A percentile compares a stretch with the other conserved stretches of the same genome.
phyloP scores from a whole-genome alignment of 768 basidiomycete species.

The Podaxis sp. region DNA sequence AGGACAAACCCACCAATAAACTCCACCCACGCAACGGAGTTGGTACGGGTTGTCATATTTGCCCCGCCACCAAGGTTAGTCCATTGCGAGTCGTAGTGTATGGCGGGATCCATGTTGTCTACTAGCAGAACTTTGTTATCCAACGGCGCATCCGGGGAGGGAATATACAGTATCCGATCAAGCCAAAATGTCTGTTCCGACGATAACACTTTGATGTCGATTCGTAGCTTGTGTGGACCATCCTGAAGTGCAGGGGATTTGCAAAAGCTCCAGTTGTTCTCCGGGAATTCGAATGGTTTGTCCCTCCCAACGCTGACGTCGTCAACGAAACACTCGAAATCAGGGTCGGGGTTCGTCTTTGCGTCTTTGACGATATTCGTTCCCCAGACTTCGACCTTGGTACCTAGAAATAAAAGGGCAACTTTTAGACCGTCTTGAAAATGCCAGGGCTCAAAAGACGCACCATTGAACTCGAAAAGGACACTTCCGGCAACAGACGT shows the following conservation, averaged over 20 bases:
- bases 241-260: conserved; percentile 19
- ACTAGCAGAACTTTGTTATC: conserved; percentile 21
- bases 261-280: conserved; percentile 29
- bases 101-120: conserved; percentile 21
- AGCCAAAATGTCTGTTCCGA: conserved; percentile 27
- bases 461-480: conserved; percentile 31
- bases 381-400: conserved; percentile 19
- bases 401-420: conserved; percentile 13
- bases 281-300: conserved; percentile 16
- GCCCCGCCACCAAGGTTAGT: conserved; percentile 16
- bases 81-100: conserved; percentile 26
- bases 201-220: conserved; percentile 12
- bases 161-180: conserved; percentile 28
- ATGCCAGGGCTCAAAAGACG: background rate
- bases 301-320: conserved; percentile 23
- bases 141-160: conserved; percentile 20
- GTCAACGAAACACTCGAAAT: conserved; percentile 26
- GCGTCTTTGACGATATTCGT: conserved; percentile 20
- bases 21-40: conserved; percentile 20
- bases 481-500: conserved; percentile 28
- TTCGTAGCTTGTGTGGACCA: conserved; percentile 27
- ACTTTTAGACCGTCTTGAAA: background rate
- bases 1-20: conserved; percentile 23
- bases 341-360: conserved; percentile 22
- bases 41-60: conserved; percentile 19